These are phyloP conservation scores for Colletotrichum siamense DNA, from an alignment of 2,329 filamentous ascomycete genomes.

Conservation along the genomic window DNA sequence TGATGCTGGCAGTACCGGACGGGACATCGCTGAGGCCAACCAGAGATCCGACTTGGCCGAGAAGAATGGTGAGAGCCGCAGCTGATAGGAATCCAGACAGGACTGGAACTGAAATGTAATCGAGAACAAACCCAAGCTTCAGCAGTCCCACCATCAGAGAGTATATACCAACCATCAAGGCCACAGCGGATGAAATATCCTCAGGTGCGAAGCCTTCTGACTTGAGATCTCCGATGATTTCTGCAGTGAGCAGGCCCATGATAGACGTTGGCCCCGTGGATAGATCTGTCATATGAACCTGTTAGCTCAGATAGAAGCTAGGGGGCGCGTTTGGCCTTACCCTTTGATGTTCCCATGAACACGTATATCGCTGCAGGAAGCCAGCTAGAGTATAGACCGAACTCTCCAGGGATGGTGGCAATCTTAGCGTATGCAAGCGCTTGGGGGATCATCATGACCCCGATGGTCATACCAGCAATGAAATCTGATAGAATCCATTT, in stretches of 20 bases:
- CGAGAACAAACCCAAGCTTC: conserved; percentile 68
- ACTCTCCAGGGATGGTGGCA: conserved; percentile 64
- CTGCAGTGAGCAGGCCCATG: conserved; percentile 66
- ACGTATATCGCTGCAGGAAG: conserved; percentile 62
- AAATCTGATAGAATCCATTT: conserved; percentile 67
- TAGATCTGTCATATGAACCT: conserved; percentile 48
- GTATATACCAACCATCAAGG: conserved; percentile 68
- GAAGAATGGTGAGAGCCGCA: conserved; percentile 68
- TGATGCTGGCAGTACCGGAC: conserved; percentile 59
- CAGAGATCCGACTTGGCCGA: conserved; percentile 68
- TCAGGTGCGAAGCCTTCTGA: conserved; percentile 55
- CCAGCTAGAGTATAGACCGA: conserved; percentile 66
- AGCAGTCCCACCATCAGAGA: conserved; percentile 64
- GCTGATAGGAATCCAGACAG: conserved; percentile 71
- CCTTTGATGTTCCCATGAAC: conserved; percentile 68
- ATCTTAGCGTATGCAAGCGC: conserved; percentile 68
- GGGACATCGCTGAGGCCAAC: conserved; percentile 58
- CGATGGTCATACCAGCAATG: conserved; percentile 66
- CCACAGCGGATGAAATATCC: conserved; percentile 65
- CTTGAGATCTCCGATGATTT: conserved; percentile 60
- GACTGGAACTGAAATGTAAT: conserved; percentile 70
- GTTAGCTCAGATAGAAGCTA: neutral
- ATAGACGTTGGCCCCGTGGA: conserved; percentile 70
- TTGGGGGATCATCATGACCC: conserved; percentile 66
- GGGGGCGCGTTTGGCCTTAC: conserved; percentile 32